Evolutionary conservation across 2,329 filamentous ascomycete species (phyloP), one percentile per base, ranked within the genome.

Genomic region (Botrytis tulipae): DNA sequence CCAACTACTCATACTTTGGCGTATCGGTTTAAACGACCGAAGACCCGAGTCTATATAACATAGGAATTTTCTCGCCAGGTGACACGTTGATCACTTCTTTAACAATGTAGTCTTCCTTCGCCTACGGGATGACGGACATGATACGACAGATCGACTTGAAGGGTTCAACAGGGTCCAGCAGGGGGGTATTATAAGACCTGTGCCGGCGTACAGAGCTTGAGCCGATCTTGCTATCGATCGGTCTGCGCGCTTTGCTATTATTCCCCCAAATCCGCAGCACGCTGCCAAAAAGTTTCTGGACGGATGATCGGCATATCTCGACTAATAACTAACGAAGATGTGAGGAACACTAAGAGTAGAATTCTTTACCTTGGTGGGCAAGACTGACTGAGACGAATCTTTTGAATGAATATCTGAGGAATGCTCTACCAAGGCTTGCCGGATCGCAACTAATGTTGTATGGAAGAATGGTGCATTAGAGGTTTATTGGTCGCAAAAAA

Each of bases 61-160:
- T 42, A 18, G 35, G 18, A 42, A 37, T 18, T 57, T 35, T 22
- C 66, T 57, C 16, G 9, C 22, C 29, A 54, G 65, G 65, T 54
- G 18, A 40, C 35, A 46, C 48, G 48, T 42, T 18, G 66, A 57
- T 44, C 25, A 42, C 48, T 57, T 57, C 35, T 68, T n/a, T 18
- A 32, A 42, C 18, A 29, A 42, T 69, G 40, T 37, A 44, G 42
- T n/a, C 37, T 59, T 69, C 20, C 51, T 69, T 44, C 35, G n/a
- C 66, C 48, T 69, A 69, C 48, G 25, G 37, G 48, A 69, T 69
- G 66, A 57, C 66, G n/a, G 48, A 16, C 37, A 69, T 69, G 66
- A 40, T 40, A 68, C 35, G 18, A 57, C 57, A n/a, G 66, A 32
- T 69, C 51, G 25, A 57, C 48, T 42, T 42, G 48, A 57, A 32